phyloP scores from a whole-genome alignment of 306 rosid genomes.

The Lithocarpus polystachyus region DNA sequence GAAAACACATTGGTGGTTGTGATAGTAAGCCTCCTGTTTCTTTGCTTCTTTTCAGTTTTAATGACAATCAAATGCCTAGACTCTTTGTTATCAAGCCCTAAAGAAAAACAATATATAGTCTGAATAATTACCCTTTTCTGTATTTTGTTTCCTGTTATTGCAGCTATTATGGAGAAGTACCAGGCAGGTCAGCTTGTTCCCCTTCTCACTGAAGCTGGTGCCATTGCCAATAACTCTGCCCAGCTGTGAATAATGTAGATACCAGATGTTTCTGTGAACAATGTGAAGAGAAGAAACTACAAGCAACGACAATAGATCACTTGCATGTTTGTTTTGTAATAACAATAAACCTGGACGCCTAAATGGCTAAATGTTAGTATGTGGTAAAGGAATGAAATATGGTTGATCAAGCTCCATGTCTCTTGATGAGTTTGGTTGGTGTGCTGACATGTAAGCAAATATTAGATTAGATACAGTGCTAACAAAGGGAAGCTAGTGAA shows the following conservation, averaged over 20 bases:
- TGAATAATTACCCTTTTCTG: neutral
- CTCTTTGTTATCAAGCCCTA: neutral
- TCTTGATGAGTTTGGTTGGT: too few species aligned
- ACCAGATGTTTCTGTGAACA: neutral
- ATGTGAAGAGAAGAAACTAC: neutral
- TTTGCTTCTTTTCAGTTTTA: neutral
- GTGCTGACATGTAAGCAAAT: too few species aligned
- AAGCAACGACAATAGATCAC: neutral
- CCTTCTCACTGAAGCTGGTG: conserved; percentile 72
- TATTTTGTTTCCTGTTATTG: conserved; percentile 8
- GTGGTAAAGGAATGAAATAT: neutral
- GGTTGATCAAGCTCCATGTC: too few species aligned
- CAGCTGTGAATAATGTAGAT: conserved; percentile 24
- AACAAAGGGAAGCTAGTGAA: too few species aligned
- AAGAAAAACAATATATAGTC: neutral
- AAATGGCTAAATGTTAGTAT: neutral
- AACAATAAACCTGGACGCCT: neutral
- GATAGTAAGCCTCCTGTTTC: conserved; percentile 27
- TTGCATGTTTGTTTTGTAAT: neutral
- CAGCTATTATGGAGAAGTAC: conserved; percentile 67
- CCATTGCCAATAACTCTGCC: conserved; percentile 46
- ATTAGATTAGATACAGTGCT: too few species aligned
- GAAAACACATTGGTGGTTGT: conserved; percentile 54
- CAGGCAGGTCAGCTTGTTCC: conserved; percentile 53
- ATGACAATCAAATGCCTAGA: neutral